Evolutionary conservation across 164 flowering plant genomes (phyloP).

Genomic region (Hamamelis virginiana): DNA sequence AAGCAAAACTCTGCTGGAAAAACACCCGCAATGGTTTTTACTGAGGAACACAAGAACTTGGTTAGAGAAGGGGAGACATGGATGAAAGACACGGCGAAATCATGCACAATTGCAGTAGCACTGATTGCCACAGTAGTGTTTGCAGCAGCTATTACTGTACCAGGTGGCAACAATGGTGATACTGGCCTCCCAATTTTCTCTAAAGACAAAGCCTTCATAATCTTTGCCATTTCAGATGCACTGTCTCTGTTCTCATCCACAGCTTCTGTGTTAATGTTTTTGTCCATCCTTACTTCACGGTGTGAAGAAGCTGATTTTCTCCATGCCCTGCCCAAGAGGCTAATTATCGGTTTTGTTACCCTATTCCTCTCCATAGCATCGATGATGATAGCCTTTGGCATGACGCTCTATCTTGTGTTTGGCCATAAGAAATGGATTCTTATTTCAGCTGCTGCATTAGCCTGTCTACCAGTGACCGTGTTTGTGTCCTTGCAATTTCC

Average conservation of each 20-base stretch:
- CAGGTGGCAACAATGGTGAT: constrained; percentile 18
- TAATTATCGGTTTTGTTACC: constrained; percentile 10
- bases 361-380: constrained; percentile 20
- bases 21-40: constrained; percentile 17
- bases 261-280: constrained; percentile 22
- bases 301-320: constrained; percentile 28
- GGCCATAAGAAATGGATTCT: constrained; percentile 1
- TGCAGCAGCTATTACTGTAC: constrained; percentile 19
- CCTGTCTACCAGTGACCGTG: constrained; percentile 9
- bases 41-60: constrained; percentile 11
- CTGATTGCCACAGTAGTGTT: constrained; percentile 20
- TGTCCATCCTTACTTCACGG: constrained; percentile 26
- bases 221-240: constrained; percentile 24
- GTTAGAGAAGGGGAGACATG: constrained; percentile 17
- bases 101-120: constrained; percentile 13
- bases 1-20: constrained; percentile 2
- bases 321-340: constrained; percentile 14
- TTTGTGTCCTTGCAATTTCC: constrained; percentile 12
- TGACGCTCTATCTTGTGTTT: neutral
- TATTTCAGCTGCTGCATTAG: neutral
- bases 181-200: constrained; percentile 14
- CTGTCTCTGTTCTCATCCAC: constrained; percentile 19
- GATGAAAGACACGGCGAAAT: constrained; percentile 23
- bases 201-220: neutral
- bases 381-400: constrained; percentile 23